A percentile compares a stretch with the other conserved stretches of the same genome.
These are phyloP conservation scores for Gastrodia elata DNA, from an alignment of 106 monocot genomes.

Conservation along the genomic window DNA sequence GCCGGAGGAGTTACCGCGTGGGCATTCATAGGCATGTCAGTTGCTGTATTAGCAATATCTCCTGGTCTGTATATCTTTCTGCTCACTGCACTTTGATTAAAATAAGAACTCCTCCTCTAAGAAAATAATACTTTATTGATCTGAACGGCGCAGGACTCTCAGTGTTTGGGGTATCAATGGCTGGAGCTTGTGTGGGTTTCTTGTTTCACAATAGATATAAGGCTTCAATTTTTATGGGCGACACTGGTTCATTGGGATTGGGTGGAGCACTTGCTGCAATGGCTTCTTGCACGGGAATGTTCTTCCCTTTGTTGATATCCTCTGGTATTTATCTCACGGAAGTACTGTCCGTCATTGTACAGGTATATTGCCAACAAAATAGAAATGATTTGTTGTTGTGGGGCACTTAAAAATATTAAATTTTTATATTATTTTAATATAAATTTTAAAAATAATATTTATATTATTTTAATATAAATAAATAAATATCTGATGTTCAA, in stretches of 20 bases:
- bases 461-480: too few relatives aligned
- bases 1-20: conserved; percentile 62
- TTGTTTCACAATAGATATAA: conserved; percentile 63
- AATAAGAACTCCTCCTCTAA: not conserved
- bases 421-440: too few relatives aligned
- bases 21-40: conserved; percentile 61
- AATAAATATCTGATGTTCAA: too few relatives aligned
- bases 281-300: conserved; percentile 85
- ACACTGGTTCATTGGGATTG: conserved; percentile 63
- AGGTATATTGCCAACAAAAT: conserved; percentile 32
- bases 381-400: too few relatives aligned
- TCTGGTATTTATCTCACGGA: conserved; percentile 51
- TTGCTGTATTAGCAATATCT: conserved; percentile 62
- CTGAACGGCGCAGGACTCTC: conserved; percentile 34
- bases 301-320: conserved; percentile 63
- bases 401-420: too few relatives aligned
- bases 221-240: conserved; percentile 73
- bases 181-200: conserved; percentile 73
- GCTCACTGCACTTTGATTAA: not conserved
- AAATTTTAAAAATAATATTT: too few relatives aligned
- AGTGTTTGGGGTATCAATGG: conserved; percentile 75
- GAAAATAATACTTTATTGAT: not conserved
- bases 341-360: conserved; percentile 41
- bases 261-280: conserved; percentile 86
- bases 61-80: conserved; percentile 27